A percentile compares a stretch with the other conserved stretches of the same genome.
These are phyloP conservation scores for Hypoxylon sp. DNA, from an alignment of 2,329 filamentous ascomycete species.

Conservation along the genomic window DNA sequence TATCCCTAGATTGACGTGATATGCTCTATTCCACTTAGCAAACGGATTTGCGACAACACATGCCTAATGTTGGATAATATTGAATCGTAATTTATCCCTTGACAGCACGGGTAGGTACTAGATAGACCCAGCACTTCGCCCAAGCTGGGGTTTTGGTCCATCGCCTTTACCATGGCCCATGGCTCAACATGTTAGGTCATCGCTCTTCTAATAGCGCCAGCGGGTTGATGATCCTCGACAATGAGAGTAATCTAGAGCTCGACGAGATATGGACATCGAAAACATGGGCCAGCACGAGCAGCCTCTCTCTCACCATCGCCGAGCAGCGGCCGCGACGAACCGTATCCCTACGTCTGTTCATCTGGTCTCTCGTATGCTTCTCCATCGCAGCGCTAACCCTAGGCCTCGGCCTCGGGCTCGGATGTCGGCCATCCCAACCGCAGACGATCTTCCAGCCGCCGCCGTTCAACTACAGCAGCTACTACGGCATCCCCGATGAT, in stretches of 20 bases:
- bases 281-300: constrained; percentile 34
- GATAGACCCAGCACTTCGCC: constrained; percentile 4
- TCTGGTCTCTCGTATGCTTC: constrained; percentile 38
- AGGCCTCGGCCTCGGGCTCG: constrained; percentile 44
- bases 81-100: constrained; percentile 37
- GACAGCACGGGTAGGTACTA: constrained; percentile 6
- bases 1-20: constrained; percentile 8
- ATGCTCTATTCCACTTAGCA: constrained; percentile 37
- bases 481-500: constrained; percentile 41
- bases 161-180: constrained; percentile 11
- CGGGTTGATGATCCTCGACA: constrained; percentile 40
- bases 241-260: constrained; percentile 22
- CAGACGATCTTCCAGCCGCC: constrained; percentile 16
- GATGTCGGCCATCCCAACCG: constrained; percentile 24
- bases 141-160: not conserved
- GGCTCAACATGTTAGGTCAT: constrained; percentile 43
- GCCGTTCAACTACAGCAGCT: constrained; percentile 36
- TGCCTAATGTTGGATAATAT: constrained; percentile 32
- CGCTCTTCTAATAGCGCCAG: constrained; percentile 43
- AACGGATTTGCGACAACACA: constrained; percentile 43
- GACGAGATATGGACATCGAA: constrained; percentile 28
- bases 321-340: constrained; percentile 28
- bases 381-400: constrained; percentile 39
- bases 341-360: constrained; percentile 42
- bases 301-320: constrained; percentile 16